Conservation (phyloP, 1,284 basidiomycete genomes). For the Golubevia pallescens region DNA sequence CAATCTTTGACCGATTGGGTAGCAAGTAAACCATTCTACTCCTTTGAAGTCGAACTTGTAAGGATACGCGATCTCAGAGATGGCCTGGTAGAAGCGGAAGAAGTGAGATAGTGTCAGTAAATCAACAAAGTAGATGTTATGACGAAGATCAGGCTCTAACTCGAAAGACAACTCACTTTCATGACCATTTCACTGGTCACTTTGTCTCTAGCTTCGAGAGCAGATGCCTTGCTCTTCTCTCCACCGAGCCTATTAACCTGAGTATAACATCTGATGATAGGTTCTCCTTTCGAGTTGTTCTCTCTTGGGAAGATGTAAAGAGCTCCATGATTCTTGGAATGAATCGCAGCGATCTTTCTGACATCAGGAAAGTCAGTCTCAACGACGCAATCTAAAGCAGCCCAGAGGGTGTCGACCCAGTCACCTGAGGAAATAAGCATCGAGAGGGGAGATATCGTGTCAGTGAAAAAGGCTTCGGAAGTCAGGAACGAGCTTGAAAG, state of each 20-base stretch:
- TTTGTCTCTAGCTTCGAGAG: slow-evolving; percentile 46
- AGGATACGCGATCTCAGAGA: slow-evolving; percentile 65
- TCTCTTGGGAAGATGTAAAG: slow-evolving; percentile 64
- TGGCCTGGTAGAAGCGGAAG: too few relatives aligned
- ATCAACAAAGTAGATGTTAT: too few relatives aligned
- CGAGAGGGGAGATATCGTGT: too few relatives aligned
- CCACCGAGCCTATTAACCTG: slow-evolving; percentile 62
- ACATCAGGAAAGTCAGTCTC: slow-evolving; percentile 58
- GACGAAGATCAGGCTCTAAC: too few relatives aligned
- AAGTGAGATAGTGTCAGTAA: too few relatives aligned
- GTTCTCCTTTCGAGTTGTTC: slow-evolving; percentile 60
- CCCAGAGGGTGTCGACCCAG: slow-evolving; percentile 60
- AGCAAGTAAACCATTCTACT: slow-evolving; percentile 65
- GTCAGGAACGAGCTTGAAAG: too few relatives aligned
- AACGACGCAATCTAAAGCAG: slow-evolving; percentile 54
- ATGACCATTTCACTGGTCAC: slow-evolving; percentile 64
- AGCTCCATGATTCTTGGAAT: slow-evolving; percentile 42
- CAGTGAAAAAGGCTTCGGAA: too few relatives aligned
- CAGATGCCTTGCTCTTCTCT: slow-evolving; percentile 42
- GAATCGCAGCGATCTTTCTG: slow-evolving; percentile 58
- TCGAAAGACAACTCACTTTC: too few relatives aligned
- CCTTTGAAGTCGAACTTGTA: slow-evolving; percentile 65
- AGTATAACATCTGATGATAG: slow-evolving; percentile 63
- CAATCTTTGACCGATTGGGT: slow-evolving; percentile 57
- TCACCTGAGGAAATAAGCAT: slow-evolving; percentile 26